Base-by-base conservation (phyloP, 2,329 filamentous ascomycete species). In the Aspergillus fumigatus region DNA sequence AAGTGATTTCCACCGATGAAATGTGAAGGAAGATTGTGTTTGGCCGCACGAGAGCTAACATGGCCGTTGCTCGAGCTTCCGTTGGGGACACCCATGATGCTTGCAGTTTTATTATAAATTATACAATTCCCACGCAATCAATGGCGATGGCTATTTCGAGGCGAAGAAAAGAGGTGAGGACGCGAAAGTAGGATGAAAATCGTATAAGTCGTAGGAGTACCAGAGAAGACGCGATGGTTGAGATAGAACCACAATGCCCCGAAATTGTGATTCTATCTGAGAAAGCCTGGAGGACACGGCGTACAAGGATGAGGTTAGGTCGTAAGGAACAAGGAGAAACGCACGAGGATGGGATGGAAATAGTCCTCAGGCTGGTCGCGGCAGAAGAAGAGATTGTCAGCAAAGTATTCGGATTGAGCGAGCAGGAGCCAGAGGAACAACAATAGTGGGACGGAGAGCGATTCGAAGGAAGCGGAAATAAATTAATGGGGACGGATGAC, bases 1-100 rank as follows among this genome's bases (percentile, higher is more conserved):
- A 99, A 79, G 72, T 87, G 85, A 80, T 96, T 97, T 63, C 94
- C 93, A 69, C 94, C 94, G 75, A 97, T 96, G 79, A 97, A 99
- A 81, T 99, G 94, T 77, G 91, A 83, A 61, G 92, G 86, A 61
- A 99, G 77, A 64, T 89, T 87, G 80, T 90, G 86, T 79, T 89
- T 91, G 66, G 91, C 87, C 63, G 91, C 85, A 73, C 89, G 92
- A 55, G 88, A 86, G 70, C 82, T 83, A 55, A 77, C 75, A 52
- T 77, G 73, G 70, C 82, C 83, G 68, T 84, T 85, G 62, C 75
- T 68, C 48, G 64, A 55, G 55, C 64, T 63, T 58, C 68, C 72
- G 64, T 76, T 76, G 58, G 70, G 61, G 55, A 71, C 67, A 59
- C 69, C 68, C 76, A 78, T 78, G 65, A 62, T 75, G 67, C 58